These are phyloP conservation scores for Lachancea dasiensis DNA, from an alignment of 805 yeast species.

Conservation along the genomic window DNA sequence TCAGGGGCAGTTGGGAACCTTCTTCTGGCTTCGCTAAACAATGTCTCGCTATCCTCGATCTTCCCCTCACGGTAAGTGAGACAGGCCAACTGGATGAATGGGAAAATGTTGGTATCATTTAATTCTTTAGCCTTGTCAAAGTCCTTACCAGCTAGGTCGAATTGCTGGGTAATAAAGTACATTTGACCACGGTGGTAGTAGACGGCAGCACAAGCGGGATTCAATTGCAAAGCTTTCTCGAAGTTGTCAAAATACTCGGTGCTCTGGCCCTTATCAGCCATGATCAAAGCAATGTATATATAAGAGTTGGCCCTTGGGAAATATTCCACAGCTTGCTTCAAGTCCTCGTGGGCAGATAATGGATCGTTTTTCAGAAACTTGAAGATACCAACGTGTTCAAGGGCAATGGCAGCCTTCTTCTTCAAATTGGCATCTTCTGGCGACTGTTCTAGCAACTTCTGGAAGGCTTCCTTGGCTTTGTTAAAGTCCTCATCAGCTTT, in stretches of 20 bases:
- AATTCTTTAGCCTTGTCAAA: conserved; percentile 70
- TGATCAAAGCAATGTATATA: conserved; percentile 73
- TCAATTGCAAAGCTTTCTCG: conserved; percentile 59
- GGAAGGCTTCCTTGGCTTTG: conserved; percentile 51
- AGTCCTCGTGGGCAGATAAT: conserved; percentile 53
- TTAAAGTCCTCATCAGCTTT: conserved; percentile 39
- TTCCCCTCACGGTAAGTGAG: conserved; percentile 69
- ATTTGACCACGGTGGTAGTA: conserved; percentile 95
- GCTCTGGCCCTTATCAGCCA: conserved; percentile 76
- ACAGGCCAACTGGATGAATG: conserved; percentile 91
- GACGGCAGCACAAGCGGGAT: conserved; percentile 70
- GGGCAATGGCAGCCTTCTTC: conserved; percentile 57
- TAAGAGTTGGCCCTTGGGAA: conserved; percentile 77
- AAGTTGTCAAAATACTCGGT: conserved; percentile 64
- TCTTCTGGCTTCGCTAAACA: conserved; percentile 62
- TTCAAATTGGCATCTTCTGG: conserved; percentile 26
- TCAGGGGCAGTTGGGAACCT: conserved; percentile 84
- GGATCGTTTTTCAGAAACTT: conserved; percentile 75
- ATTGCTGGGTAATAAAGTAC: conserved; percentile 71
- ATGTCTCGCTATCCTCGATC: conserved; percentile 51
- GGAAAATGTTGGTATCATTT: conserved; percentile 71
- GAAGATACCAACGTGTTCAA: conserved; percentile 79
- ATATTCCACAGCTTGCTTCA: conserved; percentile 59
- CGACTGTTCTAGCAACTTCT: conserved; percentile 21
- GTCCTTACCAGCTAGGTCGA: conserved; percentile 62